Percentiles rank a stretch among this genome's conserved stretches.
These are phyloP conservation scores for Wallacemonas rigidus DNA, from an alignment of 208 protist species.

Conservation along the genomic window DNA sequence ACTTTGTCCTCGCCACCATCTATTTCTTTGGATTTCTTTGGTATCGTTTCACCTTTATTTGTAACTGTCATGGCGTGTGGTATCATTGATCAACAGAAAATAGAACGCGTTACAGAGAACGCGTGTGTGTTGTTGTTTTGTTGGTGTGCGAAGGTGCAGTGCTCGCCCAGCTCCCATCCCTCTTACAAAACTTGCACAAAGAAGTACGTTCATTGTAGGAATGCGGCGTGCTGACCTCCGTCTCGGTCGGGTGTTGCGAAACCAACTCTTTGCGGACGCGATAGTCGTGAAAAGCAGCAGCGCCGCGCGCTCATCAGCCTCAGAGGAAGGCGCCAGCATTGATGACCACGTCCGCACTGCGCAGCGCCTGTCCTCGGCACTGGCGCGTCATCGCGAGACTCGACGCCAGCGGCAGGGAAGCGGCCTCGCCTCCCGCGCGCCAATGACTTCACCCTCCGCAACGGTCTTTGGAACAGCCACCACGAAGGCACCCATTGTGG, in stretches of 20 bases:
- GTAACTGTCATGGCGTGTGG: too few species aligned
- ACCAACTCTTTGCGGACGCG: slow-evolving; percentile 11
- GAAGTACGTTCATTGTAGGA: neutral
- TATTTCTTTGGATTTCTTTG: too few species aligned
- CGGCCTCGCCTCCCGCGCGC: neutral
- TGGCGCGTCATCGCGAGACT: neutral
- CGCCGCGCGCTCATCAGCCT: neutral
- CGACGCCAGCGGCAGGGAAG: neutral
- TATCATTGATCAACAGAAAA: too few species aligned
- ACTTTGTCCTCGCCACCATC: too few species aligned
- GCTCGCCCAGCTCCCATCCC: too few species aligned
- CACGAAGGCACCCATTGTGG: neutral
- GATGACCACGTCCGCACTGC: neutral
- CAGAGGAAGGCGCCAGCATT: neutral
- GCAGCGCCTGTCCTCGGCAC: slow-evolving; percentile 1
- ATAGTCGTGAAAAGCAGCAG: slow-evolving; percentile 4
- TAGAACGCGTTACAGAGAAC: too few species aligned
- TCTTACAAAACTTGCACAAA: neutral
- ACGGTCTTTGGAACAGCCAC: neutral
- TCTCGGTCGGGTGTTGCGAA: slow-evolving; percentile 12
- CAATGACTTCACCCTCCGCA: neutral
- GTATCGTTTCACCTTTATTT: too few species aligned
- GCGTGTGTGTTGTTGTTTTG: too few species aligned
- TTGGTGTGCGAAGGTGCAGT: too few species aligned
- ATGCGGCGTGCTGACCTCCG: neutral